phyloP scores from a whole-genome alignment of 2,329 filamentous ascomycete species.

The Huntiella bhutanensis region DNA sequence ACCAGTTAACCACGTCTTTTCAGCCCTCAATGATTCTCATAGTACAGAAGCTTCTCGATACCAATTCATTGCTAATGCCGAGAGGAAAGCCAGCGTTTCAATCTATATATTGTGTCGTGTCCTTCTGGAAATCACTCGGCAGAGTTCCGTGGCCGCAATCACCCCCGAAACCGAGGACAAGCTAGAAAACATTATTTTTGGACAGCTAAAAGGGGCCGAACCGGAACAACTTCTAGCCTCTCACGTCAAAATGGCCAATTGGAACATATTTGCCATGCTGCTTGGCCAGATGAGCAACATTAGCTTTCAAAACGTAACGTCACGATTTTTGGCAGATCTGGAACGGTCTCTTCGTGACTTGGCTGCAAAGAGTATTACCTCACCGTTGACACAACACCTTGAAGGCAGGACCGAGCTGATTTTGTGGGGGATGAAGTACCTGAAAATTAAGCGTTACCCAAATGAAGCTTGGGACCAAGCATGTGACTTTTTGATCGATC shows the following conservation, averaged over 20 bases:
- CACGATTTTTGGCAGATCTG: constrained; percentile 65
- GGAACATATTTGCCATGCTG: constrained; percentile 82
- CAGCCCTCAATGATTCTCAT: constrained; percentile 30
- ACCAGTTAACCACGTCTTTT: constrained; percentile 24
- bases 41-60: constrained; percentile 5
- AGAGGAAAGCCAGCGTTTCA: constrained; percentile 80
- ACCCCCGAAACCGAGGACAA: constrained; percentile 86
- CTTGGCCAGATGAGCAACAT: constrained; percentile 92
- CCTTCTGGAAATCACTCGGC: constrained; percentile 79
- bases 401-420: constrained; percentile 77
- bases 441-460: constrained; percentile 57
- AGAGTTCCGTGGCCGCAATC: constrained; percentile 66
- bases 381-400: constrained; percentile 38
- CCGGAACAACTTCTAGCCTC: constrained; percentile 62
- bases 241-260: constrained; percentile 76
- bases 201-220: constrained; percentile 79
- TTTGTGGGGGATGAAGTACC: constrained; percentile 76
- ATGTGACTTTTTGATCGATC: constrained; percentile 68
- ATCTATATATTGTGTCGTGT: constrained; percentile 93
- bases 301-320: constrained; percentile 69
- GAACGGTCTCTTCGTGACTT: constrained; percentile 61
- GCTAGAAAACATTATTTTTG: constrained; percentile 87
- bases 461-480: constrained; percentile 66
- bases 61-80: constrained; percentile 58
- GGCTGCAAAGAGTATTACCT: constrained; percentile 44